Evolutionary conservation across 495 filamentous ascomycete genomes (phyloP), one percentile per base, ranked within the genome.

Genomic region (Aspergillus sparsus): DNA sequence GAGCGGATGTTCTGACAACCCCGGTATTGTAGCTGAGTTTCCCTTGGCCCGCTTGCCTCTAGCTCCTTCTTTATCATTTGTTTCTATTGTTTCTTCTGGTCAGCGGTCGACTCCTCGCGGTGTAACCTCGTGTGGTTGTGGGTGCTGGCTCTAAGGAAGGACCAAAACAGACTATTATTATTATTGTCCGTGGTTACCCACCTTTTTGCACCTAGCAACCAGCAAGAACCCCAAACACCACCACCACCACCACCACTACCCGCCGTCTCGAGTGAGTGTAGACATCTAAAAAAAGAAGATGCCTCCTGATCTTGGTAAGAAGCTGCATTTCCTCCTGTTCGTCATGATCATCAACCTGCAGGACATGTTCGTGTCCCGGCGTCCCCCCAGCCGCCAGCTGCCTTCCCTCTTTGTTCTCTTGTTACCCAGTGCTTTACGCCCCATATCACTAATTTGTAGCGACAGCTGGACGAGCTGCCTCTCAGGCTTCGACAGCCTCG

Each of bases 241-340:
- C 41, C 42, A 59, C 58, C 55, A 27, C 21, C 21, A 27, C 21
- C 21, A 27, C 21, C 44, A 58, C 27, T 34, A 54, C 16, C 32
- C 37, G 50, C 53, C 41, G 46, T 57, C 16, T 39, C 46, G 49
- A 37, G 37, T 37, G 55, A 33, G 55, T 44, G 18, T 57, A 37
- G 46, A 37, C 27, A 16, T 44, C 55, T 54, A 56, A 55, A 59
- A 63, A 49, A 58, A 55, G 52, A 62, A 57, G 56, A 71, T 73
- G 70, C 62, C 66, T 69, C 65, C 63, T 57, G 70, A 73, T 57
- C 61, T 71, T 63, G 70, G 70, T 68, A 68, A 62, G 70, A 62
- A 53, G 31, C 53, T 58, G 36, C 55, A 41, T 58, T 59, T 57
- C 58, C 33, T 39, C 52, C 51, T 62, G 57, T 52, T 49, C 21